A percentile compares a stretch with the other conserved stretches of the same genome.
These are phyloP conservation scores for Cynara cardunculus DNA, from an alignment of 129 eudicot species.

Conservation along the genomic window DNA sequence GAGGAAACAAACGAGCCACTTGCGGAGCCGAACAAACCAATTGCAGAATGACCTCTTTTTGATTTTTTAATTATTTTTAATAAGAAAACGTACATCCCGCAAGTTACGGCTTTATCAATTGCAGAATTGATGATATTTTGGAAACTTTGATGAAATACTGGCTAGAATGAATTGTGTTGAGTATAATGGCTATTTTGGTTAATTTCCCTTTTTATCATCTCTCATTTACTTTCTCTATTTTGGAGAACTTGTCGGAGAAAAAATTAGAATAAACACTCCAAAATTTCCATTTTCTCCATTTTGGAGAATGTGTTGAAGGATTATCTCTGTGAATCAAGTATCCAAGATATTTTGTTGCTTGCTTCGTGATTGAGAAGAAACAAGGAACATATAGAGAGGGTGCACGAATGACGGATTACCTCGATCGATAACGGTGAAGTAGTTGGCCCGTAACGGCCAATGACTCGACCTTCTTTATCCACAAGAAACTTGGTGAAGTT, in stretches of 20 bases:
- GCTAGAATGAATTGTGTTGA: too few relatives aligned
- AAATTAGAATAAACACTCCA: background rate
- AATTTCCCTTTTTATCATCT: too few relatives aligned
- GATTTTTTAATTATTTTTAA: too few relatives aligned
- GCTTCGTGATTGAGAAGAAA: background rate
- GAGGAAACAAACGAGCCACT: too few relatives aligned
- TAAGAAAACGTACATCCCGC: too few relatives aligned
- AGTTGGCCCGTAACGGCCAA: slow-evolving; percentile 62
- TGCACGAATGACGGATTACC: slow-evolving; percentile 28
- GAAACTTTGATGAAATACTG: too few relatives aligned
- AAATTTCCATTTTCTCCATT: background rate
- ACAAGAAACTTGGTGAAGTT: slow-evolving; percentile 93
- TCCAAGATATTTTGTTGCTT: background rate
- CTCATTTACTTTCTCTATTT: background rate
- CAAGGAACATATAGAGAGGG: slow-evolving; percentile 1
- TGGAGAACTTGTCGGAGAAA: background rate
- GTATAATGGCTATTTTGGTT: too few relatives aligned
- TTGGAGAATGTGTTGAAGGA: background rate
- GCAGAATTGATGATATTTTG: too few relatives aligned
- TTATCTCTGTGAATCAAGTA: too few relatives aligned
- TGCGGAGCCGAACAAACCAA: too few relatives aligned
- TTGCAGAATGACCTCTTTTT: too few relatives aligned
- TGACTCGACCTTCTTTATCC: slow-evolving; percentile 72
- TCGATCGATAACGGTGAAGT: slow-evolving; percentile 71
- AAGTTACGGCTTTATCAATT: too few relatives aligned